Base-by-base conservation (phyloP, 371 early-diverging fungal genomes). In the Saksenaea vasiformis region DNA sequence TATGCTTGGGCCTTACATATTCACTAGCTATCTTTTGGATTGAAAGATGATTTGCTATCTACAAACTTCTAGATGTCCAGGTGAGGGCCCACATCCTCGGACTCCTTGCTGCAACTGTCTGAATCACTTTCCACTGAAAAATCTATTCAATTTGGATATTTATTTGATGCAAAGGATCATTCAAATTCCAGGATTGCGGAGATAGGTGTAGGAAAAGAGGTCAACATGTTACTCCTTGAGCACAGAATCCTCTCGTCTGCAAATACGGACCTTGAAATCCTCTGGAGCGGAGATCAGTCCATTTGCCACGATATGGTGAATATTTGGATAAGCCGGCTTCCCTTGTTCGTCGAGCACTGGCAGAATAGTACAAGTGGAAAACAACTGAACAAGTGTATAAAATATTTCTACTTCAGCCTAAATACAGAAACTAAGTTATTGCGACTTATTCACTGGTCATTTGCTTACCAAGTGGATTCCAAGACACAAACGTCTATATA, bases 381-480 rank as follows among this genome's bases (percentile, higher is more conserved):
- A 58, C 0, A 67, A n/a, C 27, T 59, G 60, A 9, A 53, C 41
- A 22, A 43, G 41, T 1, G 44, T 54, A 36, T 55, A 38, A 26
- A 59, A 64, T 43, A 63, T 63, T 24, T 64, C 64, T 22, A 28
- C 57, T 61, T 37, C 51, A 22, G 22, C 39, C 39, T 39, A 39
- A 31, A 31, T 39, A 11, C 39, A 39, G n/a, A 11, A 39, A 11
- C 11, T 39, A 39, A 39, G n/a, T 39, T 39, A n/a, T 11, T 39
- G 2, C 11, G 3, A 39, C 3, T 11, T 5, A 39, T 14, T 14
- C 3, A 2, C 11, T 3, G 11, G 3, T 3, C 39, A 1, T n/a
- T 39, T 39, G 3, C 39, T 36, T 56, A 61, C 67, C 61, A 67
- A 36, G 28, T 67, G 62, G 38, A 67, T 67, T 43, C 67, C 67